These are phyloP conservation scores for Neurospora sp. DNA, from an alignment of 495 filamentous ascomycete genomes.

Conservation along the genomic window DNA sequence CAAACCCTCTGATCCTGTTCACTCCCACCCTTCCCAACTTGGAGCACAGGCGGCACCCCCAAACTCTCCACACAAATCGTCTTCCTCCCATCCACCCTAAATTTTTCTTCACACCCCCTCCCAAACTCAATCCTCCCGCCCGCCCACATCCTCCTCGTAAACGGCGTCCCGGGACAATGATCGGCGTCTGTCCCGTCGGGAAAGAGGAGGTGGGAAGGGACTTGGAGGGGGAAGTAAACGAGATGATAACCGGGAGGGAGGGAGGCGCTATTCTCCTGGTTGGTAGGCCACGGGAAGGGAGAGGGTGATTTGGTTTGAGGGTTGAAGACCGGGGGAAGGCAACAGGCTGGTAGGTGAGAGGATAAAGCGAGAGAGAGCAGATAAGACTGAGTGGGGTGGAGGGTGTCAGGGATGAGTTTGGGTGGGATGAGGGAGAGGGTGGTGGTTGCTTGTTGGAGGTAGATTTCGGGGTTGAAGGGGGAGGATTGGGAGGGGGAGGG, in stretches of 20 bases:
- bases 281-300: not conserved
- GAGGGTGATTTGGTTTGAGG: not conserved
- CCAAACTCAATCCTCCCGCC: constrained; percentile 46
- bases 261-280: too few species aligned
- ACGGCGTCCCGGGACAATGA: constrained; percentile 56
- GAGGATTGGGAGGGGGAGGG: not conserved
- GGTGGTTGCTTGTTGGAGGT: constrained; percentile 3
- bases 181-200: constrained; percentile 63
- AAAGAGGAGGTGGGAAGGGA: constrained; percentile 43
- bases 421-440: constrained; percentile 34
- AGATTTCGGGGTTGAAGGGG: constrained; percentile 5
- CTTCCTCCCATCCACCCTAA: constrained; percentile 38
- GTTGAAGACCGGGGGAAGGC: constrained; percentile 26
- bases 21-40: constrained; percentile 5
- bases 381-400: constrained; percentile 53
- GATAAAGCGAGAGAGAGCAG: constrained; percentile 53
- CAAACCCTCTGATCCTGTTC: constrained; percentile 28
- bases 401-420: constrained; percentile 51
- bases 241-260: constrained; percentile 58
- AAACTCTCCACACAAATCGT: constrained; percentile 58
- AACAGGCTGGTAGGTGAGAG: constrained; percentile 40
- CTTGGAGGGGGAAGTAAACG: constrained; percentile 58
- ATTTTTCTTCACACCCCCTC: not conserved
- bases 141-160: constrained; percentile 69
- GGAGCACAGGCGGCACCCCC: constrained; percentile 38